Base-by-base conservation (phyloP, 2,329 filamentous ascomycete species). In the Knufia fluminis region DNA sequence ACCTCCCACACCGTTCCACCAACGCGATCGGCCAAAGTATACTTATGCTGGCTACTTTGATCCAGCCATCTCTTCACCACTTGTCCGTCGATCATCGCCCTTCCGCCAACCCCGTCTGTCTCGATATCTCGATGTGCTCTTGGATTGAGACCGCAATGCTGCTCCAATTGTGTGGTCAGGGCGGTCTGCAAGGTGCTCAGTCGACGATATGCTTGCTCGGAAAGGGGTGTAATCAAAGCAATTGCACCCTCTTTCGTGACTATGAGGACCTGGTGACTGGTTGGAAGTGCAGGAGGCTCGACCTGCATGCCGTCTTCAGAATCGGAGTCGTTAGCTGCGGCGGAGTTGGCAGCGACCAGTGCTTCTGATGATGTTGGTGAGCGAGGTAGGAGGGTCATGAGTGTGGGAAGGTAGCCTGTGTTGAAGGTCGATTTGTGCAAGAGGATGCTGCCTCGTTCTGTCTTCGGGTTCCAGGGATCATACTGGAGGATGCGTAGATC, bases 381-480 rank as follows among this genome's bases (percentile, higher is more conserved):
- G 14, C 82, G 82, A 1, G 86, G 85, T 28, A 97, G 75, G 43
- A 96, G 78, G 17, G 83, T 80, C 58, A 89, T 83, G 32, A 77
- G 78, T 0, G 85, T 83, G 0, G 86, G 80, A 55, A 83, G 77
- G 65, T 95, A 86, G 32, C 87, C 89, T 0, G 86, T 82, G 63
- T 90, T 84, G 70, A 98, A 97, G 51, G 88, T 86, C 47, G 86
- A 87, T 52, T 86, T 82, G 66, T 91, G 87, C 6, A 98, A 77
- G 20, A 98, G 78, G 35, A 90, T 79, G 60, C 90, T 85, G 43
- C 92, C 92, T 50, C 91, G 86, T 28, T 95, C 80, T 4, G 89
- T 94, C 71, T 94, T 94, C 14, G 91, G 91, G 63, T 97, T 90
- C 62, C 97, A 91, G 0, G 92, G 92, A 61, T 97, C 90, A 61